Conservation (phyloP, 2,329 filamentous ascomycete species). For the Cladosporium sp. region DNA sequence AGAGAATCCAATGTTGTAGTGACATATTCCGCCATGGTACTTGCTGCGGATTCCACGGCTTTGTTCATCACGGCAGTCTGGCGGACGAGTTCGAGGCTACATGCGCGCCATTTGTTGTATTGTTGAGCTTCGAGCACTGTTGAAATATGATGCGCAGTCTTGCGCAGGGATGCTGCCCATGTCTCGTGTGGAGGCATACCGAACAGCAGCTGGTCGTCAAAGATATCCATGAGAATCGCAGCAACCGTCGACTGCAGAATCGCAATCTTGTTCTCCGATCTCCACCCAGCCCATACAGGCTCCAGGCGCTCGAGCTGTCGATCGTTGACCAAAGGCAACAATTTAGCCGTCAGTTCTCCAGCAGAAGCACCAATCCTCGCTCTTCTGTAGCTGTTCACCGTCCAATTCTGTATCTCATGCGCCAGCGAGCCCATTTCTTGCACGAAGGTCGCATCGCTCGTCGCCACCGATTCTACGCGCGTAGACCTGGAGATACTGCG, state of each 20-base stretch:
- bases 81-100: constrained; percentile 61
- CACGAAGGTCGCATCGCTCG: constrained; percentile 64
- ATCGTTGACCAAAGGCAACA: constrained; percentile 26
- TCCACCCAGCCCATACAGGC: constrained; percentile 55
- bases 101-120: constrained; percentile 66
- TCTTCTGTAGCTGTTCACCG: constrained; percentile 67
- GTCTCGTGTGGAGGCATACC: constrained; percentile 56
- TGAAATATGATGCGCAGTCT: constrained; percentile 27
- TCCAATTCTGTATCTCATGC: constrained; percentile 73
- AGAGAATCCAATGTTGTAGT: constrained; percentile 28
- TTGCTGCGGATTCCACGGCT: constrained; percentile 20
- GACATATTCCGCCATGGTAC: constrained; percentile 30
- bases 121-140: constrained; percentile 42
- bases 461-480: constrained; percentile 59
- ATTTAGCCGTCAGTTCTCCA: constrained; percentile 22
- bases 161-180: constrained; percentile 28
- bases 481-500: constrained; percentile 70
- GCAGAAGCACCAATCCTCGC: constrained; percentile 50
- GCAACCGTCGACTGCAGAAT: constrained; percentile 64
- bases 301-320: constrained; percentile 26
- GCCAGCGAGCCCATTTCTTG: constrained; percentile 61
- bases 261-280: constrained; percentile 58
- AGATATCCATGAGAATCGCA: constrained; percentile 62
- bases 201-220: constrained; percentile 60
- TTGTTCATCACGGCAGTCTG: constrained; percentile 44